A percentile compares a stretch with the other conserved stretches of the same genome.
These are phyloP conservation scores for Hypomontagnella submonticulosa DNA, from an alignment of 495 filamentous ascomycete genomes.

Conservation along the genomic window DNA sequence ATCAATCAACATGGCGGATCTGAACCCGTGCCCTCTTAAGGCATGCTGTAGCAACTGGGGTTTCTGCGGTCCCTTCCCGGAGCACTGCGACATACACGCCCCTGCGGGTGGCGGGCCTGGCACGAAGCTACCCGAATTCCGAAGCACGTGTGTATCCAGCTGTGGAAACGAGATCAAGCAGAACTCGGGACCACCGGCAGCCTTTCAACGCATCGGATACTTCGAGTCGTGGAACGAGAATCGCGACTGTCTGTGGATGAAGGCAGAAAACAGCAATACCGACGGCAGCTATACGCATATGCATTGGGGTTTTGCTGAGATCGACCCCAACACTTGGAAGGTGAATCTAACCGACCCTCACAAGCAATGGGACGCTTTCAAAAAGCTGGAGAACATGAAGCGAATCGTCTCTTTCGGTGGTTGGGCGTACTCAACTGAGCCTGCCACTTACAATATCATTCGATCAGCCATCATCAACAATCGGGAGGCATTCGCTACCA, in stretches of 20 bases:
- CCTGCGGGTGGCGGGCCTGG: neutral
- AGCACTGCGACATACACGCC: conserved; percentile 3
- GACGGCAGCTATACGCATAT: conserved; percentile 54
- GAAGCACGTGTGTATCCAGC: conserved; percentile 52
- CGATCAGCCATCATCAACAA: conserved; percentile 53
- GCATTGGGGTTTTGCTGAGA: conserved; percentile 56
- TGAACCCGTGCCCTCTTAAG: conserved; percentile 54
- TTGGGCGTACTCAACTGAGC: conserved; percentile 57
- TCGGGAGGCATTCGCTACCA: conserved; percentile 49
- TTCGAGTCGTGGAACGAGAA: conserved; percentile 45
- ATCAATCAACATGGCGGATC: conserved; percentile 25
- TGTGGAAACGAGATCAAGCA: conserved; percentile 52
- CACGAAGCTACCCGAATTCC: neutral
- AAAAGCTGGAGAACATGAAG: conserved; percentile 40
- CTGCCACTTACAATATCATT: conserved; percentile 51
- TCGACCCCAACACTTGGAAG: conserved; percentile 48
- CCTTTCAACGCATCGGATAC: conserved; percentile 38
- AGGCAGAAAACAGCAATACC: conserved; percentile 39
- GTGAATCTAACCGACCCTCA: conserved; percentile 27
- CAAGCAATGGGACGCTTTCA: conserved; percentile 43
- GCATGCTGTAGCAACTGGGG: conserved; percentile 55
- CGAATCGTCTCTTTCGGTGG: conserved; percentile 61
- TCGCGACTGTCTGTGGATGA: conserved; percentile 43
- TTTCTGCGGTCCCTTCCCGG: conserved; percentile 50
- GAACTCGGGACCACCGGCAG: conserved; percentile 7